phyloP scores from a whole-genome alignment of 2,329 filamentous ascomycete species.

The Fusarium poae region DNA sequence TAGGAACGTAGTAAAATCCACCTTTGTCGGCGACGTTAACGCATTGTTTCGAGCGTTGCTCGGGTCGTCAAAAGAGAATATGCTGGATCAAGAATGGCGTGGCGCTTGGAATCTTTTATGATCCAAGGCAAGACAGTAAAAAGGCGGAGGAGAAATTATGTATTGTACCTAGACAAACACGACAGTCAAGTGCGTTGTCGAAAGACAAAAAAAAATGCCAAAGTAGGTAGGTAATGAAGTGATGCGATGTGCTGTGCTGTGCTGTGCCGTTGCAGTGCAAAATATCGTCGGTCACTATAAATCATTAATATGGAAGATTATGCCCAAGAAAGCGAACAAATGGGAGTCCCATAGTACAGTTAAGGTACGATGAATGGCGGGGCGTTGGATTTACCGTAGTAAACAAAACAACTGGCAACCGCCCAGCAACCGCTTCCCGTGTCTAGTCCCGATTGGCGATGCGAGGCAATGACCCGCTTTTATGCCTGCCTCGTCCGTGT shows the following conservation, averaged over 20 bases:
- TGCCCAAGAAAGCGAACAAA: constrained; percentile 36
- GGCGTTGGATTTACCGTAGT: constrained; percentile 46
- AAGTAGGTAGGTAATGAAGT: not conserved
- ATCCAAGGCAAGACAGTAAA: constrained; percentile 44
- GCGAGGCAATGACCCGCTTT: constrained; percentile 29
- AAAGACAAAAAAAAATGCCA: constrained; percentile 34
- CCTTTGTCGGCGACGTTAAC: constrained; percentile 47
- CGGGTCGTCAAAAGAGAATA: constrained; percentile 33
- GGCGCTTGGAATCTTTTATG: constrained; percentile 30
- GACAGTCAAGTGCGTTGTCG: constrained; percentile 18
- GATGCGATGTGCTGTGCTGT: not conserved
- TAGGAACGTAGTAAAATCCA: constrained; percentile 39
- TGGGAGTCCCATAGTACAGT: constrained; percentile 26
- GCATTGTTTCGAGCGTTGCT: constrained; percentile 51
- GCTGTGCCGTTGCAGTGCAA: constrained; percentile 10
- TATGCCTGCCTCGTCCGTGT: constrained; percentile 38
- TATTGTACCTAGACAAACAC: constrained; percentile 29
- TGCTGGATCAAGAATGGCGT: constrained; percentile 34
- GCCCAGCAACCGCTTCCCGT: constrained; percentile 50
- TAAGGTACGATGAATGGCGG: constrained; percentile 37
- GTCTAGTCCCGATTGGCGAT: constrained; percentile 45
- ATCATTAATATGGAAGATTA: constrained; percentile 34
- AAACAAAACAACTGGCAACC: constrained; percentile 54
- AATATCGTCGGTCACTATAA: constrained; percentile 46
- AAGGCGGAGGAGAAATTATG: constrained; percentile 14